Conservation (phyloP, 2,329 filamentous ascomycete genomes). For the Pseudocercospora macadamiae region DNA sequence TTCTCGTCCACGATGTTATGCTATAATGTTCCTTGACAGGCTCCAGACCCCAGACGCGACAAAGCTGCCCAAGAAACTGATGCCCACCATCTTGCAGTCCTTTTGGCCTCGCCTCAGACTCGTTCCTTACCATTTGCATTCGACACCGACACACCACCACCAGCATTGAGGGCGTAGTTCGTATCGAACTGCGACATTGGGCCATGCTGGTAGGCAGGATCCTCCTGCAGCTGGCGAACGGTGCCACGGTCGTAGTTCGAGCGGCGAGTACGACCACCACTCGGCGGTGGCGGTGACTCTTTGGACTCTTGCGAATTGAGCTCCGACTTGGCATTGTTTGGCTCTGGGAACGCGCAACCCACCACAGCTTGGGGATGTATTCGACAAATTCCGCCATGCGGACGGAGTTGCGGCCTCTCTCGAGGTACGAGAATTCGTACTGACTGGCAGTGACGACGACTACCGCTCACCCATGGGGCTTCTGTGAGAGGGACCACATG, state of each 20-base stretch:
- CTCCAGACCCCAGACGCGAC: background rate
- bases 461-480: too few relatives aligned
- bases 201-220: constrained; percentile 22
- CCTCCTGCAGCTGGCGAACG: constrained; percentile 41
- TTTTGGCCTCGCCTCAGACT: background rate
- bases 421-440: constrained; percentile 94
- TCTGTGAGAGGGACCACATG: too few relatives aligned
- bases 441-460: constrained; percentile 77
- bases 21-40: background rate
- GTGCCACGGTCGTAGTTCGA: constrained; percentile 84
- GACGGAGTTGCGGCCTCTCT: constrained; percentile 95
- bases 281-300: constrained; percentile 85
- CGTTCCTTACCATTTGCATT: too few relatives aligned
- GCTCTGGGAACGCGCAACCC: constrained; percentile 69
- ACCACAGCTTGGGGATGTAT: constrained; percentile 81
- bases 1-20: background rate
- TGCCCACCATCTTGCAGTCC: background rate
- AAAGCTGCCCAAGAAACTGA: background rate
- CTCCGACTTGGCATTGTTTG: constrained; percentile 86
- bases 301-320: too few relatives aligned
- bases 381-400: constrained; percentile 86
- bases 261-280: constrained; percentile 69
- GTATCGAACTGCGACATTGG: constrained; percentile 6
- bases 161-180: constrained; percentile 9
- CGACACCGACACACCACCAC: too few relatives aligned